These are phyloP conservation scores for Globisporangium polare DNA, from an alignment of 352 stramenopile species.

Conservation along the genomic window DNA sequence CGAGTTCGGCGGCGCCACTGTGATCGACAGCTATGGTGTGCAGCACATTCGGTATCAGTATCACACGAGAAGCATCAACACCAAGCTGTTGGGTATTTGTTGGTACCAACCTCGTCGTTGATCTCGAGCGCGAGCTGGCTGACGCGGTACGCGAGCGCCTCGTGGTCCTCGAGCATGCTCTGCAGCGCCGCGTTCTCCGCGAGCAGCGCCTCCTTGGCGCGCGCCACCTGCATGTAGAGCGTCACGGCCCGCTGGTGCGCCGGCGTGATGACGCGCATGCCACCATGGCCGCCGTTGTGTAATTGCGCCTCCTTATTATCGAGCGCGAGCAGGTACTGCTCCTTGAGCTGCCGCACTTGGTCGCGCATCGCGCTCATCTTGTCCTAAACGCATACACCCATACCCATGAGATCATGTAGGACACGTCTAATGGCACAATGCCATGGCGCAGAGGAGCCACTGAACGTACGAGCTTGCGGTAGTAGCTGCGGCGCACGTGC, in stretches of 20 bases:
- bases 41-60: not conserved
- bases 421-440: too few relatives aligned
- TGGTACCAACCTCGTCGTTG: conserved; percentile 9
- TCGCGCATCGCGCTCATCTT: conserved; percentile 31
- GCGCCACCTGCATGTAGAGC: not conserved
- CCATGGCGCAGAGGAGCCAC: too few relatives aligned
- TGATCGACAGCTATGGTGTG: conserved; percentile 3
- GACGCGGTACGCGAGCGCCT: conserved; percentile 21
- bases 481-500: conserved; percentile 49
- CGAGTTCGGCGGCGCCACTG: not conserved
- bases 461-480: conserved; percentile 31
- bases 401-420: too few relatives aligned
- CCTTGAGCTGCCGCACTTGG: conserved; percentile 29
- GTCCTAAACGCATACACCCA: conserved; percentile 17
- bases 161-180: not conserved
- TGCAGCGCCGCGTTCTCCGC: conserved; percentile 1
- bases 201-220: not conserved
- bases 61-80: not conserved
- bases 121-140: conserved; percentile 39
- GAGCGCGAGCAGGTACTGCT: conserved; percentile 25
- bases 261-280: conserved; percentile 4
- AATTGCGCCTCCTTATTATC: not conserved
- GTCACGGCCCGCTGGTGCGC: conserved; percentile 5
- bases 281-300: conserved; percentile 11
- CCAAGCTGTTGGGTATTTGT: not conserved